phyloP scores from a whole-genome alignment of 306 rosid species.

The Casuarina glauca region DNA sequence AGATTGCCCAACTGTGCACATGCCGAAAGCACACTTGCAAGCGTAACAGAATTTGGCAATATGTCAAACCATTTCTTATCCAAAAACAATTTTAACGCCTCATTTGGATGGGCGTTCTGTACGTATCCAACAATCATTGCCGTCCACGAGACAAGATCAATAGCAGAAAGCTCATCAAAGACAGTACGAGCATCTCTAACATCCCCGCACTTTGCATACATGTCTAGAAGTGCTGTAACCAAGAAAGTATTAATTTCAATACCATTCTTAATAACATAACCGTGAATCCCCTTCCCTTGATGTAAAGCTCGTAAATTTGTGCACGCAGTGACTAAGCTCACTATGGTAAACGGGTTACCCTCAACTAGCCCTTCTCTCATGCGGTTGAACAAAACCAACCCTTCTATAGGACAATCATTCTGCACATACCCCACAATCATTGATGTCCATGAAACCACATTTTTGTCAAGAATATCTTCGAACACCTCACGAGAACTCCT shows the following conservation, averaged over 20 bases:
- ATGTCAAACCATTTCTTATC: conserved; percentile 40
- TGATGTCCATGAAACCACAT: conserved; percentile 74
- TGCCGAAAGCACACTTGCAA: conserved; percentile 68
- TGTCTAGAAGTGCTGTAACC: conserved; percentile 54
- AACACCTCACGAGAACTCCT: conserved; percentile 39
- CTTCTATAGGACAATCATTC: conserved; percentile 59
- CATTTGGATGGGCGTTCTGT: conserved; percentile 50
- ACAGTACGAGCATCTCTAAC: conserved; percentile 59
- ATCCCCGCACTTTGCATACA: conserved; percentile 71
- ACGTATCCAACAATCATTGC: conserved; percentile 82
- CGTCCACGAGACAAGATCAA: conserved; percentile 73
- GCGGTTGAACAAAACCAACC: conserved; percentile 50
- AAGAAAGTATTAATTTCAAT: conserved; percentile 38
- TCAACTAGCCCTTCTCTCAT: conserved; percentile 63
- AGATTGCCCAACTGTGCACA: conserved; percentile 52
- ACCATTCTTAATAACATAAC: conserved; percentile 55
- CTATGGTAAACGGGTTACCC: conserved; percentile 59
- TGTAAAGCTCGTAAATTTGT: conserved; percentile 54
- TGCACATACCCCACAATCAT: conserved; percentile 77
- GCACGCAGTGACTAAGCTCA: conserved; percentile 57
- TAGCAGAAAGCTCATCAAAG: conserved; percentile 43
- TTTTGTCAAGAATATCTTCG: conserved; percentile 46
- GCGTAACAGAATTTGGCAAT: conserved; percentile 61
- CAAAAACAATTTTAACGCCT: conserved; percentile 53
- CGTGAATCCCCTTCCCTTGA: conserved; percentile 81